Base-by-base conservation (phyloP, 2,329 filamentous ascomycete species). In the Coniochaeta hoffmannii region DNA sequence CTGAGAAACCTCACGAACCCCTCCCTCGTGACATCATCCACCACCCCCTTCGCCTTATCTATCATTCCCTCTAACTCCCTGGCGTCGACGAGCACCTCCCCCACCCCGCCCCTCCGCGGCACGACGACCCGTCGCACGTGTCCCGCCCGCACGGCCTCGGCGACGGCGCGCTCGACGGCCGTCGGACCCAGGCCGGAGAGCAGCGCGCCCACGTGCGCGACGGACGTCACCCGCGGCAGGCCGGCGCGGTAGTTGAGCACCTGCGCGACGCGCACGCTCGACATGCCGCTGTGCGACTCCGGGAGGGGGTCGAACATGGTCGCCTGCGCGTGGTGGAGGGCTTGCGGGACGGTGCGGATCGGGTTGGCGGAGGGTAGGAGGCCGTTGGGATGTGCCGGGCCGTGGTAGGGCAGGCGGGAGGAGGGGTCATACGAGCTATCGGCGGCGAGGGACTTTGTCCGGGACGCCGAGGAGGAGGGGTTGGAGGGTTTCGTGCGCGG, bases 281-380 rank as follows among this genome's bases (percentile, higher is more conserved):
- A 80, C 77, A 90, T 83, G 22, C 86, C 86, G 0, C 78, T 73
- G 9, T 72, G 72, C 46, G 71, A 71, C 19, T 77, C 74, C 2
- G 87, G 87, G 11, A 90, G 72, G 1, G 79, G 71, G 36, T 76
- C 78, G 71, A 89, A 90, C 79, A 87, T 88, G 62, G 71, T 75
- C 19, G 65, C 69, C 35, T 78, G 79, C 52, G 86, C 79, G 67
- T 86, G 81, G 53, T 78, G 73, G 65, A 90, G 82, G 22, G 84
- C 83, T 65, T 88, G 85, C 0, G 82, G 75, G 1, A 86, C 79
- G 66, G 87, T 82, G 53, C 80, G 75, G 5, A 87, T 76, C 28
- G 73, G 76, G 14, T 83, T 70, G 59, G 85, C 79, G 31, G 76
- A 71, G 12, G 77, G 76, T 0, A 89, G 71, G 3, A 79, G 73